A percentile compares a stretch with the other conserved stretches of the same genome.
Evolutionary conservation across 2,329 filamentous ascomycete genomes (phyloP).

Genomic region (Colletotrichum coccodes): DNA sequence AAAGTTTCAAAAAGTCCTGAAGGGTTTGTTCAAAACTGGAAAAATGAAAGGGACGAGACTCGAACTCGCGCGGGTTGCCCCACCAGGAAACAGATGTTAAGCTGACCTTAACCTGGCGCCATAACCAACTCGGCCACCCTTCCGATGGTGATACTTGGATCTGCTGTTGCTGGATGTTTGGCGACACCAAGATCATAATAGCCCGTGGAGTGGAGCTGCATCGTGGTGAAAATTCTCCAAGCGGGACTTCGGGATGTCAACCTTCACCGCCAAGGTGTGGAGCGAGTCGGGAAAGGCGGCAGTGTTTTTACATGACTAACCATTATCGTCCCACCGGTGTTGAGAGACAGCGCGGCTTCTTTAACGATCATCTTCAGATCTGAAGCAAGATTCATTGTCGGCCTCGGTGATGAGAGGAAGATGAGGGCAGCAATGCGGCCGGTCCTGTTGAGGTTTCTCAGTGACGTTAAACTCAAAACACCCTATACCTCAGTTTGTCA

Average conservation of each 20-base stretch:
- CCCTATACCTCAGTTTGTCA: background rate
- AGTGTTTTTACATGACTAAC: background rate
- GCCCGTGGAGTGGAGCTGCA: background rate
- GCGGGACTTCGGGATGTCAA: background rate
- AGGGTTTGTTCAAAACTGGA: no score
- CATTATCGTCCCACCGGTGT: background rate
- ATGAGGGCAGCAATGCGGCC: no score
- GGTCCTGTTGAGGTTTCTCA: no score
- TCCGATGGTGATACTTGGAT: slow-evolving; percentile 4
- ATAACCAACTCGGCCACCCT: slow-evolving; percentile 34
- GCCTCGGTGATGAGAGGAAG: no score
- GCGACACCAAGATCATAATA: background rate
- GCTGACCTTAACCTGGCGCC: slow-evolving; percentile 33
- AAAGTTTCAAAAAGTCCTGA: no score
- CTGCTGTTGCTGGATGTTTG: background rate
- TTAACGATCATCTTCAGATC: no score
- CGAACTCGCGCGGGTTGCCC: slow-evolving; percentile 34
- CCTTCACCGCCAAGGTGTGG: background rate
- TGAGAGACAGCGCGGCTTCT: background rate
- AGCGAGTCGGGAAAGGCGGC: background rate
- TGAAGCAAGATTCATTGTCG: background rate
- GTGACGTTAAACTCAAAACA: background rate
- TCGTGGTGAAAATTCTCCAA: background rate
- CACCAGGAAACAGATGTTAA: slow-evolving; percentile 33
- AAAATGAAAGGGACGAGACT: slow-evolving; percentile 34